Evolutionary conservation across 192 early-diverging fungal species (phyloP).

Genomic region (Coemansia sp.): DNA sequence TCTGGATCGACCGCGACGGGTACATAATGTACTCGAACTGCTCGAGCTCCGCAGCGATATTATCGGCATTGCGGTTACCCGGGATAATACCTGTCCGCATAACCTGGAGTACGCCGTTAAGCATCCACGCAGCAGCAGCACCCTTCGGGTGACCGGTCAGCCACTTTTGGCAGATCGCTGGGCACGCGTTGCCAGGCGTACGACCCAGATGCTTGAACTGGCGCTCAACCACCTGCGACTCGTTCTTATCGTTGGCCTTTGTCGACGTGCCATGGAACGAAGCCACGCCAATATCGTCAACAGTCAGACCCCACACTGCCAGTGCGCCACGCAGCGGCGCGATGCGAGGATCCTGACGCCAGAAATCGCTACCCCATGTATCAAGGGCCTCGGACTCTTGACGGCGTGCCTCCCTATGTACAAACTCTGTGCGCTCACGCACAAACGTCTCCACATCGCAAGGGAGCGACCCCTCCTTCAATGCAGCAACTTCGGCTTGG

Average conservation of each 20-base stretch:
- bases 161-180: conserved; percentile 88
- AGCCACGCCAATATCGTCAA: conserved; percentile 91
- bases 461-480: conserved; percentile 33
- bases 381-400: conserved; percentile 75
- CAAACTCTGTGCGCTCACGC: conserved; percentile 49
- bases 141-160: conserved; percentile 96
- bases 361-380: conserved; percentile 87
- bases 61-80: conserved; percentile 84
- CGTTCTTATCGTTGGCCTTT: conserved; percentile 95
- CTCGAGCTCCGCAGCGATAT: conserved; percentile 58
- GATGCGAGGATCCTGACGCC: conserved; percentile 68
- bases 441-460: conserved; percentile 61
- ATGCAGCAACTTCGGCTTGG: conserved; percentile 38
- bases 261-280: conserved; percentile 99
- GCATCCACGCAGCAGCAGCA: conserved; percentile 96
- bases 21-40: conserved; percentile 83
- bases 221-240: conserved; percentile 84
- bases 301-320: conserved; percentile 83
- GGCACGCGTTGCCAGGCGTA: conserved; percentile 76
- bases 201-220: conserved; percentile 89
- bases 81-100: conserved; percentile 86
- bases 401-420: conserved; percentile 61
- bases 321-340: conserved; percentile 87
- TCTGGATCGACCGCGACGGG: conserved; percentile 67
- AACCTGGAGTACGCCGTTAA: conserved; percentile 87